Percentiles rank a stretch among this genome's conserved stretches.
Conservation (phyloP, 257 asterid genomes). For the Petunia axillaris region DNA sequence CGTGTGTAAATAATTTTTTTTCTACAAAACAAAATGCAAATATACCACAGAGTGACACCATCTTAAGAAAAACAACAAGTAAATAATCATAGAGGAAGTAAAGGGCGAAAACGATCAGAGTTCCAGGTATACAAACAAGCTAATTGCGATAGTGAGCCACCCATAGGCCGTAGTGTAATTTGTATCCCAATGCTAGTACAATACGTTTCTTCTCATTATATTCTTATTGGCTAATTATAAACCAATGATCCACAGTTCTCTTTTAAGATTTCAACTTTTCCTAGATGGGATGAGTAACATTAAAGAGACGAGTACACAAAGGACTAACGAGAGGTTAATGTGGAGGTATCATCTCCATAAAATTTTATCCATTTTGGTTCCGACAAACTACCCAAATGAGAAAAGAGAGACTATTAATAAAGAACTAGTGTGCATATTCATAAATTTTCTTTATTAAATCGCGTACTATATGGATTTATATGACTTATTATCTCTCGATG, state of each 20-base stretch:
- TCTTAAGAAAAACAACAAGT: too few species aligned
- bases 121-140: too few species aligned
- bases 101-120: too few species aligned
- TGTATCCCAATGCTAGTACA: not conserved
- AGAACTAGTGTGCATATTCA: not conserved
- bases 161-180: not conserved
- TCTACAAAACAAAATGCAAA: too few species aligned
- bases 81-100: too few species aligned
- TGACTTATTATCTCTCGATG: not conserved
- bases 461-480: not conserved
- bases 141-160: too few species aligned
- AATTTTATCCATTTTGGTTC: slow-evolving; percentile 1
- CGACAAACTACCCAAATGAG: not conserved
- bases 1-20: too few species aligned
- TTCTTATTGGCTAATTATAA: not conserved
- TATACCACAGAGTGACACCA: too few species aligned
- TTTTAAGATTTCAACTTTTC: not conserved
- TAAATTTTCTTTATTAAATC: not conserved
- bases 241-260: not conserved
- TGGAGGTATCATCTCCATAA: not conserved
- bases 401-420: not conserved
- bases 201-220: not conserved
- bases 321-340: slow-evolving; percentile 8
- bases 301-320: not conserved
- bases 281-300: not conserved